Base-by-base conservation (phyloP, 495 filamentous ascomycete species). In the Aspergillus mulundensis region DNA sequence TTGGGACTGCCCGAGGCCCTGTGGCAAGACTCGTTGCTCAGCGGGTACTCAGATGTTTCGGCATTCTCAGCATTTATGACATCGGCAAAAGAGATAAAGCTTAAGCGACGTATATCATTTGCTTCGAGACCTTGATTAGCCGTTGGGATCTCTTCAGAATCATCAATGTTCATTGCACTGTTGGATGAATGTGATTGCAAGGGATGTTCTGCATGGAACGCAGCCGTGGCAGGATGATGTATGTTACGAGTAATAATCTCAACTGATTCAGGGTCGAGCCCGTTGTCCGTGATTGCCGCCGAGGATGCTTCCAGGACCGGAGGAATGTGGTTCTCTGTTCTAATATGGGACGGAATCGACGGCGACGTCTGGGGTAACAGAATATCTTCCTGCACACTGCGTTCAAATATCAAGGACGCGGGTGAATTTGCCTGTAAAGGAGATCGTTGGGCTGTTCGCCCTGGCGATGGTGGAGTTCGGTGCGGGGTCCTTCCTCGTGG, bases 261-360 rank as follows among this genome's bases (percentile, higher is more conserved):
- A 5, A 57, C 54, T 1, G 46, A 57, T 25, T 57, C 54, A 3
- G 54, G 54, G 16, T 57, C 46, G 20, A 57, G 46, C 19, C 18
- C 39, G 34, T 25, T 50, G 54, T 57, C 30, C 12, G 54, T 50
- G 24, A 57, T 57, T n/a, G 46, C 54, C 10, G 25, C 54, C 44
- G 54, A 57, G 19, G 54, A 57, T n/a, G 54, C 54, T 41, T 57
- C 54, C 25, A 57, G 30, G 15, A 57, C 54, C 18, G 54, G 46
- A 30, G 54, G 54, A 12, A 57, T 57, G 44, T 57, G 39, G n/a
- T 57, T 50, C 46, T 57, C 54, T n/a, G 54, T 57, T 44, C 54
- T 39, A 45, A 57, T 57, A 57, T 57, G 54, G 8, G 46, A 57
- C 23, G 54, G 54, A 44, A 57, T 57, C 24, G 54, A 43, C 21